Evolutionary conservation across 768 basidiomycete species (phyloP).

Genomic region (Suillus fuscotomentosus): DNA sequence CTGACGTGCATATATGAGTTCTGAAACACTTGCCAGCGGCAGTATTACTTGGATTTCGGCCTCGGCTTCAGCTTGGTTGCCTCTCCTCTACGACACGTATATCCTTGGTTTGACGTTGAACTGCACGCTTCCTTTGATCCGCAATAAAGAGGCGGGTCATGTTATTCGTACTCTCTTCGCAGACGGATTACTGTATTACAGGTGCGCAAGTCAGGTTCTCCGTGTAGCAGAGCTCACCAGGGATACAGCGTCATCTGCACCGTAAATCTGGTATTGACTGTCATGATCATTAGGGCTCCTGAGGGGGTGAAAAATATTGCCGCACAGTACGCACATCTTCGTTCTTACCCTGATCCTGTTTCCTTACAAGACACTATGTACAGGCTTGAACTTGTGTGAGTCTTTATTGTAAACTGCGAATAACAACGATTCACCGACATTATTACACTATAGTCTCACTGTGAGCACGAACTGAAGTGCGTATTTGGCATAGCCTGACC

Average conservation of each 20-base stretch:
- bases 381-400: constrained; percentile 41
- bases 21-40: constrained; percentile 11
- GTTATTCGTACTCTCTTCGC: constrained; percentile 26
- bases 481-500: background rate
- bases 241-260: constrained; percentile 35
- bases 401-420: constrained; percentile 13
- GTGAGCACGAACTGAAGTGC: constrained; percentile 7
- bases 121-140: constrained; percentile 25
- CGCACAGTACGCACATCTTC: constrained; percentile 24
- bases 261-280: constrained; percentile 36
- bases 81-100: constrained; percentile 38
- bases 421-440: constrained; percentile 37
- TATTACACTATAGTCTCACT: constrained; percentile 18
- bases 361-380: background rate
- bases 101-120: constrained; percentile 33
- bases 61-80: constrained; percentile 40
- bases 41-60: constrained; percentile 14
- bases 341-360: background rate
- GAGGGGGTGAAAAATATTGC: constrained; percentile 33
- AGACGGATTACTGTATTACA: constrained; percentile 37
- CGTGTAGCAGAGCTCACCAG: background rate
- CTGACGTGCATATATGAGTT: background rate
- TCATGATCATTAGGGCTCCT: constrained; percentile 35
- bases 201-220: constrained; percentile 14
- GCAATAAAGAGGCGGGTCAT: constrained; percentile 15